Evolutionary conservation across 169 alveolate species (phyloP), one percentile per base, ranked within the genome.

Genomic region (Babesia bigemina): DNA sequence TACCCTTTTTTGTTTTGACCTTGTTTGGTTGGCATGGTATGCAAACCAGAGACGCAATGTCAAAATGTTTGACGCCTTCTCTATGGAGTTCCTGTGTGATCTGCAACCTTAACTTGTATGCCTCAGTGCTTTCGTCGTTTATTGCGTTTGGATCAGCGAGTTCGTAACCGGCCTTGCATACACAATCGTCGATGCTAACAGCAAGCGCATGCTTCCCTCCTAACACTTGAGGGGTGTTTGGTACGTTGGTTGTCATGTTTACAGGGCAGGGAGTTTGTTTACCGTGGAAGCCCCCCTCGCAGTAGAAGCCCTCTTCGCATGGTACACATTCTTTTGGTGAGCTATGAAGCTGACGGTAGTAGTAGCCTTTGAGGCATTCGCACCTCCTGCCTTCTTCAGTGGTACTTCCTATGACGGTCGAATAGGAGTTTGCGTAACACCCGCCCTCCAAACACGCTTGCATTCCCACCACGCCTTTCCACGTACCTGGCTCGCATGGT

Each of bases 361-460:
- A 89, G 70, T 55, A 89, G n/a, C 93, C 93, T 47, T 33, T 48
- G 36, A 60, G 62, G 60, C 93, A 89, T 28, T 75, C 65, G 53
- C 93, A 89, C 57, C 60, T 55, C 48, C 93, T 70, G 47, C 75
- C 92, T 47, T 89, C 93, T 61, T 89, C 93, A 44, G 90, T 74
- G 9, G 75, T 57, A 75, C 93, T 89, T 28, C 91, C 93, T 39
- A 49, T 58, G 50, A 84, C 67, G 57, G 44, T 53, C 22, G 91
- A 72, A 14, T 71, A 57, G 12, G 92, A 81, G 66, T 89, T 85
- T 28, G 78, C 75, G 60, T 89, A 89, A 66, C 93, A 89, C 2
- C 79, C 81, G 44, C 69, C 75, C 29, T 79, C 88, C 39, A 84
- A 70, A 70, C 93, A 89, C 36, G 63, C 78, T 22, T 71, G 82